Evolutionary conservation across 2,329 filamentous ascomycete genomes (phyloP).

Genomic region (Exserohilum rostratum): DNA sequence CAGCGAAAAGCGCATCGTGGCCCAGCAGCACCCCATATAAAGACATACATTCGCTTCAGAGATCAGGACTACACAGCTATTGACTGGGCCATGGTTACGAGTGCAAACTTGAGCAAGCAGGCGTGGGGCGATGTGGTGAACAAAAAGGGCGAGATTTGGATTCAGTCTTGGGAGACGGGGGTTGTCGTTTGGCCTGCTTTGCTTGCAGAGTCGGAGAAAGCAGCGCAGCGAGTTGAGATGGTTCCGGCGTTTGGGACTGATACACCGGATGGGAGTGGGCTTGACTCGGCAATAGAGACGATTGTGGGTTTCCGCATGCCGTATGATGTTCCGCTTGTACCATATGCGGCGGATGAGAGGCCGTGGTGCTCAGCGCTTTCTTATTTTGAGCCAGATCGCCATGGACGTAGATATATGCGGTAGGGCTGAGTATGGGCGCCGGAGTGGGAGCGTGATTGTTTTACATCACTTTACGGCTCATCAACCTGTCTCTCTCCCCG

Average conservation of each 20-base stretch:
- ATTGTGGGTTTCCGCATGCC: conserved; percentile 77
- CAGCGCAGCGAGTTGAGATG: conserved; percentile 58
- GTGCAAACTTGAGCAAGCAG: conserved; percentile 89
- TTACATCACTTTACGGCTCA: neutral
- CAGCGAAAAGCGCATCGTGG: conserved; percentile 36
- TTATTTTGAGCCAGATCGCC: conserved; percentile 68
- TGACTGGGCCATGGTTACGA: conserved; percentile 86
- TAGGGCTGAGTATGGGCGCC: conserved; percentile 37
- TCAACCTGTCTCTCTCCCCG: neutral
- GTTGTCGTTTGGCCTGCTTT: conserved; percentile 80
- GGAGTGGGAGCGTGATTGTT: neutral
- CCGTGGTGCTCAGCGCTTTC: conserved; percentile 76
- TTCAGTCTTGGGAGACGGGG: conserved; percentile 84
- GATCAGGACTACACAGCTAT: conserved; percentile 55
- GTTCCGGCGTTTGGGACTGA: conserved; percentile 66
- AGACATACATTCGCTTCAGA: conserved; percentile 79
- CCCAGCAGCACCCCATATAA: conserved; percentile 83
- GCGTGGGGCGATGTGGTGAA: conserved; percentile 77
- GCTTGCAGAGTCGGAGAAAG: conserved; percentile 37
- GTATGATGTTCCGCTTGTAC: conserved; percentile 77
- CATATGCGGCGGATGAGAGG: conserved; percentile 66
- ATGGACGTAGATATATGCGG: conserved; percentile 53
- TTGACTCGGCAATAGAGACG: conserved; percentile 11
- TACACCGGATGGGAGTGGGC: conserved; percentile 7
- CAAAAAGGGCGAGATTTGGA: conserved; percentile 65